phyloP scores from a whole-genome alignment of 2,329 filamentous ascomycete species.

The Arthrobotrys musiformis region DNA sequence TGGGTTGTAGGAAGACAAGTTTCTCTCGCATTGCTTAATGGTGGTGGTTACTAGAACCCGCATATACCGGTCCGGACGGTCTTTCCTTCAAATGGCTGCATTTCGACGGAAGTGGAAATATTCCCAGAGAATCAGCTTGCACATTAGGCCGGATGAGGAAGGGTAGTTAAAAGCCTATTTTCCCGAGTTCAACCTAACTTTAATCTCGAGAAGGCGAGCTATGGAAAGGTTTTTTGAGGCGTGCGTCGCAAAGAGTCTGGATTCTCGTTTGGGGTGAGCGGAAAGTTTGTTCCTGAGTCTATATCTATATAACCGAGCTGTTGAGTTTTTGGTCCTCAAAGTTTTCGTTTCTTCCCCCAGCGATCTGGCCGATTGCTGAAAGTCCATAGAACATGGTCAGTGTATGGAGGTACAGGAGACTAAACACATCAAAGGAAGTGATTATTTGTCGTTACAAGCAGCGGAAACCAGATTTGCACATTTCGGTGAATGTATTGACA shows the following conservation, averaged over 20 bases:
- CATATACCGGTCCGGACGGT: not conserved
- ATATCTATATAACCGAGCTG: not conserved
- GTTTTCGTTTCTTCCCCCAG: conserved; percentile 13
- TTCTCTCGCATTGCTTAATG: conserved; percentile 25
- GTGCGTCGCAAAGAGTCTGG: not conserved
- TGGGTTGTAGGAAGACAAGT: not conserved
- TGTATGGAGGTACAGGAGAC: no score
- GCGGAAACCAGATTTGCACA: no score
- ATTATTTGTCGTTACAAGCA: no score
- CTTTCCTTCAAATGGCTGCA: not conserved
- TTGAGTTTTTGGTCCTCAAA: not conserved
- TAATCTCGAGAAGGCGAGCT: not conserved
- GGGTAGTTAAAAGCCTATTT: not conserved
- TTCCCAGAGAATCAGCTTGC: not conserved
- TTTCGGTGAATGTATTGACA: no score
- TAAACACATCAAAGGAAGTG: no score
- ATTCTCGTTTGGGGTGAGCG: not conserved
- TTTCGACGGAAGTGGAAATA: conserved; percentile 31
- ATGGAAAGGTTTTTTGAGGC: not conserved
- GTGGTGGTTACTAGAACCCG: conserved; percentile 2
- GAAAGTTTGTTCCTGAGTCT: conserved; percentile 15
- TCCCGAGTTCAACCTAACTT: not conserved
- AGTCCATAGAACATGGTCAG: not conserved
- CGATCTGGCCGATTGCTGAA: conserved; percentile 7
- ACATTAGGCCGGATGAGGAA: conserved; percentile 39